These are phyloP conservation scores for Mallotus japonicus DNA, from an alignment of 441 rosid species.

Conservation along the genomic window DNA sequence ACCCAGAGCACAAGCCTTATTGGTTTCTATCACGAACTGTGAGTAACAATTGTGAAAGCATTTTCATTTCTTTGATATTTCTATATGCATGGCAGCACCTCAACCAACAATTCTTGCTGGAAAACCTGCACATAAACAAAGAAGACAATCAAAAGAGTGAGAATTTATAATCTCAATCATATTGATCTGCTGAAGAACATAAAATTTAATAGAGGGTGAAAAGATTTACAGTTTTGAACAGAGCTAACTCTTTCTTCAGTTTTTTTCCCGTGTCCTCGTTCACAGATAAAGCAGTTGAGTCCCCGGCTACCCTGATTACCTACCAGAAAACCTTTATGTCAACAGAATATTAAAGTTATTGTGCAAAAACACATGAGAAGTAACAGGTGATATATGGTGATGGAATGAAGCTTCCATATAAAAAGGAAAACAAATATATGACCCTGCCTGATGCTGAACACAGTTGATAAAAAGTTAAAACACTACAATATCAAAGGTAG, in stretches of 20 bases:
- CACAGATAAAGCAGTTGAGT: slow-evolving; percentile 15
- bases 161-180: slow-evolving; percentile 8
- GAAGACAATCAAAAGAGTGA: slow-evolving; percentile 9
- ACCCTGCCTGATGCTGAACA: background rate
- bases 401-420: slow-evolving; percentile 4
- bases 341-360: background rate
- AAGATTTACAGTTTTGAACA: slow-evolving; percentile 43
- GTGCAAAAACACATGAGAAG: slow-evolving; percentile 5
- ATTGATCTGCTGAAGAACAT: background rate
- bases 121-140: slow-evolving; percentile 37
- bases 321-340: slow-evolving; percentile 26
- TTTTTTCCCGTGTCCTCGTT: slow-evolving; percentile 26
- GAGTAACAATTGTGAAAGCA: background rate
- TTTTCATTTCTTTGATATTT: slow-evolving; percentile 1
- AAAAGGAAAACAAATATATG: background rate
- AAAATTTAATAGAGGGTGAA: background rate
- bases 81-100: slow-evolving; percentile 9
- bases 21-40: background rate
- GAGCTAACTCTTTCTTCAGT: slow-evolving; percentile 41
- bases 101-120: slow-evolving; percentile 32
- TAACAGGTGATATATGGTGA: background rate
- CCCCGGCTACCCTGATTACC: slow-evolving; percentile 39
- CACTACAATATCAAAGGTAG: background rate
- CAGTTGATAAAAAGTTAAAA: background rate
- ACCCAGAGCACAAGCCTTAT: background rate